A percentile compares a stretch with the other conserved stretches of the same genome.
Conservation (phyloP, 2,329 filamentous ascomycete species). For the Aureobasidium sp. region DNA sequence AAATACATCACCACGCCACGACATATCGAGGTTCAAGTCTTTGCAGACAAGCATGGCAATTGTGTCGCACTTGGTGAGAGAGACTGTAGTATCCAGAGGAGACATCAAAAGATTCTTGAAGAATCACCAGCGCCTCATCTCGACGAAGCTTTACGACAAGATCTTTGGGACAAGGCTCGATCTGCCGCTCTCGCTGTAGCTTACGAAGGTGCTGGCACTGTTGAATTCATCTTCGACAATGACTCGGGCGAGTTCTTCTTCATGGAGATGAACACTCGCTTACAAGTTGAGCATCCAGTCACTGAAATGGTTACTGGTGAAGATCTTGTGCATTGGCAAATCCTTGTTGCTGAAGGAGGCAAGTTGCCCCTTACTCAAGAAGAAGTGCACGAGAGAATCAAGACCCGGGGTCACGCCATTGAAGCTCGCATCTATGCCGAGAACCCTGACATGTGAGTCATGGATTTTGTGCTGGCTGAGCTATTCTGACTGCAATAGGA, state of each 20-base stretch:
- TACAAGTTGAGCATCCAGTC: conserved; percentile 96
- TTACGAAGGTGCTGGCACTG: conserved; percentile 60
- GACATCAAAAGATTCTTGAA: conserved; percentile 61
- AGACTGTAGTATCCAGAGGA: conserved; percentile 59
- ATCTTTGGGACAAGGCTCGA: conserved; percentile 59
- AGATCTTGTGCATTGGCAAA: conserved; percentile 91
- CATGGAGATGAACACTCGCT: conserved; percentile 69
- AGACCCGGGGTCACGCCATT: conserved; percentile 73
- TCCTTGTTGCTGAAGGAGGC: conserved; percentile 72
- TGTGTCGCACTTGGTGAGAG: conserved; percentile 58
- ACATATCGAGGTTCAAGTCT: conserved; percentile 62
- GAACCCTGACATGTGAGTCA: conserved; percentile 61
- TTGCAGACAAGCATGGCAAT: conserved; percentile 59
- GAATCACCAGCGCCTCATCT: conserved; percentile 60
- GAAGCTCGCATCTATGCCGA: conserved; percentile 97
- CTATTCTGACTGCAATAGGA: conserved; percentile 34
- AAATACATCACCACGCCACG: conserved; percentile 62
- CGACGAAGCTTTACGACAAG: conserved; percentile 52
- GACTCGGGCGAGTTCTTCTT: conserved; percentile 61
- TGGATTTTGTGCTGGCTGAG: neutral
- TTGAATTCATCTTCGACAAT: conserved; percentile 65
- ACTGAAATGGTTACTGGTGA: conserved; percentile 72
- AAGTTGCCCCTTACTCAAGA: conserved; percentile 59
- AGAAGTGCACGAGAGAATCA: conserved; percentile 63
- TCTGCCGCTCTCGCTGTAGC: conserved; percentile 56